Conservation (phyloP, 2,329 filamentous ascomycete species). For the Myriosclerotinia scirpicola region DNA sequence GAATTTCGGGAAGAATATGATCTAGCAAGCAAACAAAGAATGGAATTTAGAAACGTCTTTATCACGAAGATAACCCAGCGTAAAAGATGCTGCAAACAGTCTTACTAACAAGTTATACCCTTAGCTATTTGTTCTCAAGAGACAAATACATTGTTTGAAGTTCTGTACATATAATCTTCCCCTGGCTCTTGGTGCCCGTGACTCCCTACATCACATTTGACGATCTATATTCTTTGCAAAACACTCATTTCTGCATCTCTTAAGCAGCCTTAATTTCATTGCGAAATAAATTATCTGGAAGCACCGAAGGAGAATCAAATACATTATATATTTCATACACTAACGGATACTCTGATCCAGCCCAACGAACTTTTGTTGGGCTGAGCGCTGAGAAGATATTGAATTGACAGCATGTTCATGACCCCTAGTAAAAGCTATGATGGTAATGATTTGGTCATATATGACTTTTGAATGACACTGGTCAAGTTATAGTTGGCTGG, state of each 20-base stretch:
- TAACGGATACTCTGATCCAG: neutral
- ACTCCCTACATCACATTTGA: neutral
- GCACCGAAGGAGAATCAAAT: neutral
- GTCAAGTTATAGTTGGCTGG: neutral
- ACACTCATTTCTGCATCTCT: neutral
- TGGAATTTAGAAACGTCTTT: neutral
- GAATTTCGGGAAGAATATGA: neutral
- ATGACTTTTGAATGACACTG: neutral
- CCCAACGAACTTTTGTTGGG: neutral
- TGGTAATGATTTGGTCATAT: neutral
- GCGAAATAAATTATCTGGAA: neutral
- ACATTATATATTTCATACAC: neutral
- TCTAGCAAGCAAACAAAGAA: neutral
- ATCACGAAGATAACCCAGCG: neutral
- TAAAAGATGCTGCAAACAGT: conserved; percentile 8
- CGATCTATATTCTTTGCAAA: neutral
- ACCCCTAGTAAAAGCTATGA: neutral
- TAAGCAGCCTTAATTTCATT: too few species aligned
- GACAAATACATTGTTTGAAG: neutral
- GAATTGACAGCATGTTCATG: neutral
- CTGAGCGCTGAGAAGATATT: neutral
- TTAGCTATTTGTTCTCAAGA: neutral
- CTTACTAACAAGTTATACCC: too few species aligned
- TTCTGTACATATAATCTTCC: neutral
- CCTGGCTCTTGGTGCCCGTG: neutral